Evolutionary conservation across 148 eudicot genomes (phyloP).

Genomic region (Heliamphora exappendiculata): DNA sequence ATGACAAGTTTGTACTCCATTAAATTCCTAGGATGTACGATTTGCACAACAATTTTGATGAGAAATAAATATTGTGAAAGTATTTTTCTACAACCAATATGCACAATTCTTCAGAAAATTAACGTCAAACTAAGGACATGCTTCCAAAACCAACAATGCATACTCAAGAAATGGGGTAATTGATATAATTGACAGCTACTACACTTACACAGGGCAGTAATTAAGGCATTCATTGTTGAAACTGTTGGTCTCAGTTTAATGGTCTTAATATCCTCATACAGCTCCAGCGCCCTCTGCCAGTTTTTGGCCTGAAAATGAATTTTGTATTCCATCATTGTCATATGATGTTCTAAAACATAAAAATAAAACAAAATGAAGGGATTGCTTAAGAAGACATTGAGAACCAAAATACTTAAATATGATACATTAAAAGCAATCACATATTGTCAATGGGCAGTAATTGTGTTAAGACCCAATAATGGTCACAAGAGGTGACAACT

Average conservation of each 20-base stretch:
- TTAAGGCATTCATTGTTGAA: slow-evolving; percentile 79
- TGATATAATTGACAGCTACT: background rate
- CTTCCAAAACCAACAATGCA: background rate
- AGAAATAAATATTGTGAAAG: background rate
- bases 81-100: background rate
- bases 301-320: slow-evolving; percentile 56
- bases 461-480: too few relatives aligned
- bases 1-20: background rate
- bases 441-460: too few relatives aligned
- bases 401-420: background rate
- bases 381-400: background rate
- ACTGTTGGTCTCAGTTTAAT: slow-evolving; percentile 69
- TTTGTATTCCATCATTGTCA: slow-evolving; percentile 14
- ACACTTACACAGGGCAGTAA: slow-evolving; percentile 84
- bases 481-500: too few relatives aligned
- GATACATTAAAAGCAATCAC: too few relatives aligned
- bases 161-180: background rate
- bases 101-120: background rate
- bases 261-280: slow-evolving; percentile 63
- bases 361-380: background rate
- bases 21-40: background rate
- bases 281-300: slow-evolving; percentile 83
- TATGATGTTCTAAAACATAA: slow-evolving; percentile 2
- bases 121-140: background rate
- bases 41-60: background rate